Evolutionary conservation across 75 land plant genomes (phyloP), one percentile per base, ranked within the genome.

Genomic region (Sequoiadendron giganteum): DNA sequence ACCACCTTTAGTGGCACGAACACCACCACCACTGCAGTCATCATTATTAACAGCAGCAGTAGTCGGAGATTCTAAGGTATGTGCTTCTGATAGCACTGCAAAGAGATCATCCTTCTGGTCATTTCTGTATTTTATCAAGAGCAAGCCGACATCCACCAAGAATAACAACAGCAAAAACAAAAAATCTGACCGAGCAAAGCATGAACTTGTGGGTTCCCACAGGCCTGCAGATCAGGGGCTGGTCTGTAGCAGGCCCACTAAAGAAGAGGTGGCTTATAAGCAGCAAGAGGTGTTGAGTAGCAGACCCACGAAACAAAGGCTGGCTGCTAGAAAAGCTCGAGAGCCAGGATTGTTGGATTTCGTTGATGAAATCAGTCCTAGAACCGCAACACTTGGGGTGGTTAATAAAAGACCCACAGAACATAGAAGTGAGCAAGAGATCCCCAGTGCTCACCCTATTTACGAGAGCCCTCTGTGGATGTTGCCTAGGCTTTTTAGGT

Each of bases 21-120:
- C 38, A 10, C 15, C 38, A 25, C 34, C 38, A 1, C 38, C 38
- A 75, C 77, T 15, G 34, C 39, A 8, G 34, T 13, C 77, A 13
- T 14, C 16, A 75, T 34, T 34, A n/a, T 30, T 72, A 30, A 2
- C 76, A 72, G 76, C 76, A 72, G 76, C 38, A 75, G 15, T 13
- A 75, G 77, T 16, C 11, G 77, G 77, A 75, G 38, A 75, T 75
- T 75, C 77, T 75, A 75, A 75, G 77, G 77, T 75, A 75, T 3
- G 77, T 34, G 77, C 77, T 75, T 75, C 77, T 75, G 77, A 75
- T 75, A 34, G 34, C 38, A 14, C 38, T 75, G 38, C 38, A 75
- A 75, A 75, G 38, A 75, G 77, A 75, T 34, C 77, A 32, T 75
- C 77, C 77, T 75, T 75, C 77, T 75, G 77, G 77, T 75, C 77